Percentiles rank a stretch among this genome's conserved stretches.
phyloP scores from a whole-genome alignment of 1,284 basidiomycete species.

The Heterobasidion parviporum region DNA sequence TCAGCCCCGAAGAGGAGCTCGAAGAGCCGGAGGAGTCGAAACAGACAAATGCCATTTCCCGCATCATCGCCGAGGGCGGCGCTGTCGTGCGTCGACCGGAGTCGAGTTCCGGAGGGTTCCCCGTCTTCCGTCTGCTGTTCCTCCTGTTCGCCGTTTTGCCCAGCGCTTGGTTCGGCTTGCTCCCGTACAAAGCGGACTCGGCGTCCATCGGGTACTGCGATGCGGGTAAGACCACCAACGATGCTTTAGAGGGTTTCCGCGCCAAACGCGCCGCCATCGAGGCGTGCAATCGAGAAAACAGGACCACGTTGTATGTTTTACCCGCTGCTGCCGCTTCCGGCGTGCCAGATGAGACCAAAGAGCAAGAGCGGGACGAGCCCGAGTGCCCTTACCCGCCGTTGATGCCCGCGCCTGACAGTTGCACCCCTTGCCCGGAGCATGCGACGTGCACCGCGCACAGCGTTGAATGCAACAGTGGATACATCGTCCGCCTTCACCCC shows the following conservation, averaged over 20 bases:
- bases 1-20: conserved; percentile 6
- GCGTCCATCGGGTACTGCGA: conserved; percentile 80
- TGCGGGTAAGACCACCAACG: conserved; percentile 55
- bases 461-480: conserved; percentile 69
- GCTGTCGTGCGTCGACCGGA: conserved; percentile 14
- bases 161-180: conserved; percentile 14
- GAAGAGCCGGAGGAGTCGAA: conserved; percentile 20
- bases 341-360: not conserved
- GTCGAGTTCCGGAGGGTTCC: conserved; percentile 12
- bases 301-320: conserved; percentile 33
- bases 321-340: conserved; percentile 6
- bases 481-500: conserved; percentile 59
- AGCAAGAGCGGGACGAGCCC: conserved; percentile 13
- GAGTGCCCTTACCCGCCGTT: conserved; percentile 48
- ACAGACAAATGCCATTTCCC: conserved; percentile 26
- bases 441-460: conserved; percentile 63
- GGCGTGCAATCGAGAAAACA: conserved; percentile 52
- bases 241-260: conserved; percentile 41
- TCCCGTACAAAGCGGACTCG: conserved; percentile 56
- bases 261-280: conserved; percentile 38
- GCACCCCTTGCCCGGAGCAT: conserved; percentile 81
- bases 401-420: conserved; percentile 58
- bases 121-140: conserved; percentile 28
- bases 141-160: conserved; percentile 30
- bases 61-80: conserved; percentile 25